These are phyloP conservation scores for Phytophthora nicotianae DNA, from an alignment of 352 stramenopile genomes.

Conservation along the genomic window DNA sequence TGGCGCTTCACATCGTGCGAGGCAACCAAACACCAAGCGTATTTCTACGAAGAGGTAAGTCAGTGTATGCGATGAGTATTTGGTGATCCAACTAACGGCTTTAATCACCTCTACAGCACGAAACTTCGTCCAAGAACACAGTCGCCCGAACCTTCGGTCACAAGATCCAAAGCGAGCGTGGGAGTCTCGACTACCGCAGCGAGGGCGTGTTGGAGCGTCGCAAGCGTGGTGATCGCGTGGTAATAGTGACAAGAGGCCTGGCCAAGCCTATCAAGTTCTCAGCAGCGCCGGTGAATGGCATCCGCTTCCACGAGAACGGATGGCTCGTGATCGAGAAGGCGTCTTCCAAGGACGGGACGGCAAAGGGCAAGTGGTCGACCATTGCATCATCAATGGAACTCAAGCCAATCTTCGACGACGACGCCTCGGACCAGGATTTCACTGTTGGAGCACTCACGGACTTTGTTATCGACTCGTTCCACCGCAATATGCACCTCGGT, in stretches of 20 bases:
- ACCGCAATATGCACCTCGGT: slow-evolving; percentile 38
- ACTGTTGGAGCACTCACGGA: slow-evolving; percentile 37
- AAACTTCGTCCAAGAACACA: slow-evolving; percentile 24
- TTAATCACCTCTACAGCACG: slow-evolving; percentile 17
- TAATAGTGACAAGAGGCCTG: slow-evolving; percentile 49
- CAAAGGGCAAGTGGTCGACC: slow-evolving; percentile 24
- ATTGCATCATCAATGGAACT: slow-evolving; percentile 37
- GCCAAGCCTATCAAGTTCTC: slow-evolving; percentile 53
- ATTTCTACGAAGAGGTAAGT: slow-evolving; percentile 45
- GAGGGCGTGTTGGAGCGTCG: slow-evolving; percentile 45
- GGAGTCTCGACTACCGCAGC: slow-evolving; percentile 41
- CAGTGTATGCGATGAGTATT: not conserved
- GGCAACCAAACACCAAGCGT: slow-evolving; percentile 27
- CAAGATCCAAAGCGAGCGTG: slow-evolving; percentile 41
- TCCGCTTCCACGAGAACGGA: slow-evolving; percentile 50
- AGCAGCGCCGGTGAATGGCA: slow-evolving; percentile 40
- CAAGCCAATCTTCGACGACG: slow-evolving; percentile 36
- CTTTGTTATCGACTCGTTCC: slow-evolving; percentile 44
- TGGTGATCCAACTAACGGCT: slow-evolving; percentile 1
- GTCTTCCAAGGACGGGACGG: slow-evolving; percentile 10
- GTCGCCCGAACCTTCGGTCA: slow-evolving; percentile 35
- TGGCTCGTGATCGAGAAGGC: slow-evolving; percentile 48
- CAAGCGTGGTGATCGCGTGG: slow-evolving; percentile 41
- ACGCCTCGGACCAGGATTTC: slow-evolving; percentile 32
- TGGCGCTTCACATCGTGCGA: slow-evolving; percentile 47